Evolutionary conservation across 169 alveolate genomes (phyloP).

Genomic region (Plasmodium gonderi): DNA sequence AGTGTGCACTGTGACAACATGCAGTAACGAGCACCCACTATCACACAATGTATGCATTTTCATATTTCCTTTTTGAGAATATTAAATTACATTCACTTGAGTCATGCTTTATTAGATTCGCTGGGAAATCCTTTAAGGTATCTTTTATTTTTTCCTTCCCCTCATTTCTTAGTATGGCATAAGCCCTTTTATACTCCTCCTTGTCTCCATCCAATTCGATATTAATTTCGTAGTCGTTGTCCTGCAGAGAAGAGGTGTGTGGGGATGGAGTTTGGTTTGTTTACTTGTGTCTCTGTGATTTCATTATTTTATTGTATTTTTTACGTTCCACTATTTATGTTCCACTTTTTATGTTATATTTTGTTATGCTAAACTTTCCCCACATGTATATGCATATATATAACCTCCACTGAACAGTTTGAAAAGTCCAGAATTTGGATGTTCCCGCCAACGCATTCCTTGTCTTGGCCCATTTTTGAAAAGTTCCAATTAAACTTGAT

Average conservation of each 20-base stretch:
- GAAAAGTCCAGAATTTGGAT: conserved; percentile 48
- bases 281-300: too few relatives aligned
- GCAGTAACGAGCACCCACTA: too few relatives aligned
- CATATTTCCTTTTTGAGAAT: neutral
- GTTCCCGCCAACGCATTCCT: conserved; percentile 19
- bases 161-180: conserved; percentile 26
- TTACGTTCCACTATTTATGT: neutral
- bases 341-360: neutral
- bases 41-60: neutral
- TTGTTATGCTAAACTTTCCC: neutral
- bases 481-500: conserved; percentile 27
- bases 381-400: neutral
- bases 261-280: too few relatives aligned
- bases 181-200: conserved; percentile 4
- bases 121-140: conserved; percentile 20
- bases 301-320: too few relatives aligned
- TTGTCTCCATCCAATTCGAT: conserved; percentile 5
- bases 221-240: conserved; percentile 52
- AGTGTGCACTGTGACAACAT: too few relatives aligned
- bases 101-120: conserved; percentile 43
- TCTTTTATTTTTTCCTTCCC: conserved; percentile 52
- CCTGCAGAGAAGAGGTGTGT: neutral
- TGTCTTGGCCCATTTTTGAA: conserved; percentile 4
- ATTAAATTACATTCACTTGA: conserved; percentile 32
- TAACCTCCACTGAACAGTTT: conserved; percentile 52